Base-by-base conservation (phyloP, 1,139 yeast genomes). In the Yamadazyma songkhlaensis region DNA sequence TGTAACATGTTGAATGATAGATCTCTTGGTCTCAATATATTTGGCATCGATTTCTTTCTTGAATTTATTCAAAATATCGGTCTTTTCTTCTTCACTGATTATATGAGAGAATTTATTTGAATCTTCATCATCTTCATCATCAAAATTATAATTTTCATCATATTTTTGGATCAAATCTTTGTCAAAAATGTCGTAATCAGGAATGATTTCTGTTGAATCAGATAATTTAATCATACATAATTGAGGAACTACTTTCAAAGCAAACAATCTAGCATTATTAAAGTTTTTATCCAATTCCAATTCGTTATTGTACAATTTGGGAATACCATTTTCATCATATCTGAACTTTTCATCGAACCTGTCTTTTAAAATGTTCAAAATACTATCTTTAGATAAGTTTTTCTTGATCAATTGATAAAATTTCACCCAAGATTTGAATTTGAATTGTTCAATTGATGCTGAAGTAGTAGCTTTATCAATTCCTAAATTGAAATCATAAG, bases 21-120 rank as follows among this genome's bases (percentile, higher is more conserved):
- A 81, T 42, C 95, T 72, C 54, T 83, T 87, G 14, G 96, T 87
- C 54, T 92, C 97, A 35, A 92, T 72, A 47, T 81, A 92, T 34
- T 83, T 73, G 4, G 92, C 80, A 55, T 90, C 96, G 12, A 88
- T 77, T 51, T 84, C 87, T 43, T 81, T 80, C 57, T 83, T 81
- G 61, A 88, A 84, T 49, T 80, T 79, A 43, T 70, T 64, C 39
- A 71, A 59, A 6, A 89, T 69, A 21, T 71, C 74, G 17, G 72
- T 72, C 54, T 80, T 81, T 42, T 85, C 87, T 9, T 66, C 50
- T 25, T 76, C 77, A 24, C 72, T 62, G 32, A 90, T 60, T 4
- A 90, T 72, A 43, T 74, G 80, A 1, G 82, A 70, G 54, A 84
- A 85, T 32, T 39, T 41, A 11, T 46, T 50, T 2, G 63, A 66